Percentiles rank a stretch among this genome's conserved stretches.
Conservation (phyloP, 2,329 filamentous ascomycete genomes). For the Coleophoma eucalyptorum region DNA sequence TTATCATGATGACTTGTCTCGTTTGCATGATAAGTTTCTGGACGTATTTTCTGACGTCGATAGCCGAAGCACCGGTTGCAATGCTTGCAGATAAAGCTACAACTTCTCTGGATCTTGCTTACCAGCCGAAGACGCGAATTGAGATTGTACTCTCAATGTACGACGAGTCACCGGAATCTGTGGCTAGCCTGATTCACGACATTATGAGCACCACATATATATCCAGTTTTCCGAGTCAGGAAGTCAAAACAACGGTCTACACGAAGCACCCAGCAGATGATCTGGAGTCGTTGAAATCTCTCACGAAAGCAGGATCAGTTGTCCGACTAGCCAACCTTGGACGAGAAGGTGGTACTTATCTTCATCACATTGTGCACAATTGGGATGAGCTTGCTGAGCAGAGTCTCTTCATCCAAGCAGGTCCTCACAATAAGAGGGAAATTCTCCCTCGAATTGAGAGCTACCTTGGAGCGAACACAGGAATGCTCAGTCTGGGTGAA, state of each 20-base stretch:
- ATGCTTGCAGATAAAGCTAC: not conserved
- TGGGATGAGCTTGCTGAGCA: constrained; percentile 41
- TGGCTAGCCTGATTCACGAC: constrained; percentile 14
- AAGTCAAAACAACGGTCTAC: constrained; percentile 18
- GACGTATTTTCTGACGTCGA: constrained; percentile 5
- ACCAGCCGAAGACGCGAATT: constrained; percentile 13
- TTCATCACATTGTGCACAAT: constrained; percentile 38
- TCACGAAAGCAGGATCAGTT: constrained; percentile 19
- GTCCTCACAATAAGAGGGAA: constrained; percentile 30
- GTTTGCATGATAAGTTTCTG: constrained; percentile 1
- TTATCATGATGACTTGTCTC: constrained; percentile 3
- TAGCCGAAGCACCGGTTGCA: constrained; percentile 2
- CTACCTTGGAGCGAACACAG: constrained; percentile 35
- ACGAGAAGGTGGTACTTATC: constrained; percentile 43
- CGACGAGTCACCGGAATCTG: constrained; percentile 13
- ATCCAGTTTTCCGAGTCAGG: constrained; percentile 3
- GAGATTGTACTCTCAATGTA: constrained; percentile 25
- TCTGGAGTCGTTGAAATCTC: constrained; percentile 11
- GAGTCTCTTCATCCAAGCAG: constrained; percentile 40
- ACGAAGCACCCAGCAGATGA: constrained; percentile 17
- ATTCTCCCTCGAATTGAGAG: constrained; percentile 29
- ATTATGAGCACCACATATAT: constrained; percentile 17
- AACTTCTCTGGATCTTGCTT: constrained; percentile 10
- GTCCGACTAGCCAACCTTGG: constrained; percentile 33
- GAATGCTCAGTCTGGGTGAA: constrained; percentile 36